These are phyloP conservation scores for Tremella fuciformis DNA, from an alignment of 768 basidiomycete genomes.

Conservation along the genomic window DNA sequence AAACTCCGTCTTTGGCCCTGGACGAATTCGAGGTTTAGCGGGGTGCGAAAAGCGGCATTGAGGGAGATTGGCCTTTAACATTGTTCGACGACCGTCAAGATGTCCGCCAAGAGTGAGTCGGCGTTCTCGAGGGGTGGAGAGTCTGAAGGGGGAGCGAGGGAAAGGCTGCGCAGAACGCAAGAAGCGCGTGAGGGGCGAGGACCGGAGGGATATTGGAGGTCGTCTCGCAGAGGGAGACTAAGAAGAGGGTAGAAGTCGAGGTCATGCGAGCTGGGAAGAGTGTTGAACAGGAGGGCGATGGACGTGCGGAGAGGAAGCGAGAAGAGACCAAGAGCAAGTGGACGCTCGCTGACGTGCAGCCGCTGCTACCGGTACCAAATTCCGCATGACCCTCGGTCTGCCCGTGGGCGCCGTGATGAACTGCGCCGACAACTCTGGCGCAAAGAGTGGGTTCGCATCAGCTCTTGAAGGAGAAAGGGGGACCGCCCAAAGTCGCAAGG, in stretches of 20 bases:
- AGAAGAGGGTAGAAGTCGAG: neutral
- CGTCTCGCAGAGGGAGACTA: too few species aligned
- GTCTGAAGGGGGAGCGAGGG: neutral
- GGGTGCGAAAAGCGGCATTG: too few species aligned
- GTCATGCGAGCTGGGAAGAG: too few species aligned
- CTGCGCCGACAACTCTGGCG: slow-evolving; percentile 99
- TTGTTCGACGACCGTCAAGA: slow-evolving; percentile 23
- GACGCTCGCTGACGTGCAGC: slow-evolving; percentile 27
- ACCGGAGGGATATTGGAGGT: too few species aligned
- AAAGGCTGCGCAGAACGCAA: too few species aligned
- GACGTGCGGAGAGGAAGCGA: slow-evolving; percentile 2
- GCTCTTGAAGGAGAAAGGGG: too few species aligned
- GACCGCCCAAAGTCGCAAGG: too few species aligned
- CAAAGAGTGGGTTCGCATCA: slow-evolving; percentile 63
- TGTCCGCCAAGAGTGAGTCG: slow-evolving; percentile 46
- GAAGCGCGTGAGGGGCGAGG: too few species aligned
- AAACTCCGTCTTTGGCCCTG: too few species aligned
- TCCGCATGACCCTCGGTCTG: slow-evolving; percentile 68
- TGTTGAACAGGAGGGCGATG: too few species aligned
- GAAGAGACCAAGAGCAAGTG: neutral
- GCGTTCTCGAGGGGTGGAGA: neutral
- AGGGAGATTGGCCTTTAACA: slow-evolving; percentile 19
- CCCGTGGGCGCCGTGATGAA: slow-evolving; percentile 67
- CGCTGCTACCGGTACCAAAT: slow-evolving; percentile 78
- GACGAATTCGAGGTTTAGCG: too few species aligned